phyloP scores from a whole-genome alignment of 2,329 filamentous ascomycete species.

The Phialophora expanda region DNA sequence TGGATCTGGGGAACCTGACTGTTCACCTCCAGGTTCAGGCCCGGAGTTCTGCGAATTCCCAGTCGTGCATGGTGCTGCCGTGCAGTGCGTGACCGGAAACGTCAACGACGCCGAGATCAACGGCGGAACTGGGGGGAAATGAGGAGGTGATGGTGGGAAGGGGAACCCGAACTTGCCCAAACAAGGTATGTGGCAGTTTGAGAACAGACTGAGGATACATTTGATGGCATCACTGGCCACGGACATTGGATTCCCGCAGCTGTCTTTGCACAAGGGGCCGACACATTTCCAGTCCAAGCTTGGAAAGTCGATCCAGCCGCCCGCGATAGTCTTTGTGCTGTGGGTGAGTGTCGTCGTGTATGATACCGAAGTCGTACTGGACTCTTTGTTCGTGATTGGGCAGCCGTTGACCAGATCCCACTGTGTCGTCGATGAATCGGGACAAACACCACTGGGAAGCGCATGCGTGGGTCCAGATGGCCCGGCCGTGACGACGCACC shows the following conservation, averaged over 20 bases:
- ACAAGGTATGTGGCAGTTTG: constrained; percentile 11
- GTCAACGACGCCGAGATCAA: constrained; percentile 4
- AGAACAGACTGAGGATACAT: constrained; percentile 10
- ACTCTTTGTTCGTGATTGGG: constrained; percentile 4
- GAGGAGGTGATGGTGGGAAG: constrained; percentile 8
- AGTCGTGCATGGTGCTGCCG: constrained; percentile 9
- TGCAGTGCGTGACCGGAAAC: constrained; percentile 1
- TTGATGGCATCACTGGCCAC: background rate
- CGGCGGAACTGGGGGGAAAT: constrained; percentile 13
- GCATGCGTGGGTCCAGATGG: background rate
- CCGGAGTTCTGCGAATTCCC: background rate
- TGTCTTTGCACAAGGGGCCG: constrained; percentile 17
- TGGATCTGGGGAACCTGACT: background rate
- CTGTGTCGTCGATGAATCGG: background rate
- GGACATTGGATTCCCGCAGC: constrained; percentile 6
- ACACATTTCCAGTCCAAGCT: constrained; percentile 19
- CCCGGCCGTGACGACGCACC: constrained; percentile 11
- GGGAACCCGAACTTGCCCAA: constrained; percentile 12
- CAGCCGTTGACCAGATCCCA: constrained; percentile 1
- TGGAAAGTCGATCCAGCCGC: constrained; percentile 16
- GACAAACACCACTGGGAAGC: constrained; percentile 12
- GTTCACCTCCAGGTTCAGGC: background rate
- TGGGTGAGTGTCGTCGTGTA: constrained; percentile 13
- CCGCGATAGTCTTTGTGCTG: constrained; percentile 4
- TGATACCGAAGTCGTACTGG: constrained; percentile 3